These are phyloP conservation scores for Cladobotryum protrusum DNA, from an alignment of 2,329 filamentous ascomycete species.

Conservation along the genomic window DNA sequence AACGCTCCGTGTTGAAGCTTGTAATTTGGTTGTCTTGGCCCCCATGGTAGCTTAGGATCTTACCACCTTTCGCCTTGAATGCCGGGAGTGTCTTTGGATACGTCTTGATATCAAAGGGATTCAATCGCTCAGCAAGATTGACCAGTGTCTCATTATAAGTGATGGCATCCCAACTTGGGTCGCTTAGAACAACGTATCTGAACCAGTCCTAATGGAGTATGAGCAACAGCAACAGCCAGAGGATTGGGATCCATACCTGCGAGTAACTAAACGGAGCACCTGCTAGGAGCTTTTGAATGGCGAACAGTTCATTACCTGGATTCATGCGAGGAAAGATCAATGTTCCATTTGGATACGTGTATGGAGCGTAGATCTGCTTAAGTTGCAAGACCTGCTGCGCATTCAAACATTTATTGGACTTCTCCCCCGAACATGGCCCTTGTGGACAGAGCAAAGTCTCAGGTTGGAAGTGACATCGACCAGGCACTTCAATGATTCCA, in stretches of 20 bases:
- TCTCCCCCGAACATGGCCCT: background rate
- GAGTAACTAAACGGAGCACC: slow-evolving; percentile 18
- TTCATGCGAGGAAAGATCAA: slow-evolving; percentile 39
- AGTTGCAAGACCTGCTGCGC: slow-evolving; percentile 33
- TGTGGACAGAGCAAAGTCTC: slow-evolving; percentile 36
- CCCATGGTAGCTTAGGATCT: slow-evolving; percentile 43
- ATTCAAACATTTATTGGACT: slow-evolving; percentile 33
- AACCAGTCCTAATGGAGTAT: slow-evolving; percentile 23
- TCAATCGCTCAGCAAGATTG: slow-evolving; percentile 33
- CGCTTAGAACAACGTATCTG: slow-evolving; percentile 34
- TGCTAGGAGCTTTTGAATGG: slow-evolving; percentile 31
- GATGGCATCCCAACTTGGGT: slow-evolving; percentile 30
- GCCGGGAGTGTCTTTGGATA: slow-evolving; percentile 32
- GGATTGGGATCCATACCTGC: slow-evolving; percentile 18
- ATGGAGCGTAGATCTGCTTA: slow-evolving; percentile 25
- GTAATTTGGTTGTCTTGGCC: slow-evolving; percentile 36
- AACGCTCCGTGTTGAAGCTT: slow-evolving; percentile 20
- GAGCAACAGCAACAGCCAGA: background rate
- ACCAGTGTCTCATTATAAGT: slow-evolving; percentile 26
- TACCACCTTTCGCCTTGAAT: slow-evolving; percentile 35
- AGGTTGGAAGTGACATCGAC: slow-evolving; percentile 38
- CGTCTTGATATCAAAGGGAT: slow-evolving; percentile 34
- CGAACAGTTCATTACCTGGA: slow-evolving; percentile 39
- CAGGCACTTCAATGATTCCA: slow-evolving; percentile 41
- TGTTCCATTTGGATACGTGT: slow-evolving; percentile 22